Evolutionary conservation across 2,329 filamentous ascomycete species (phyloP).

Genomic region (Lecanicillium sp.): DNA sequence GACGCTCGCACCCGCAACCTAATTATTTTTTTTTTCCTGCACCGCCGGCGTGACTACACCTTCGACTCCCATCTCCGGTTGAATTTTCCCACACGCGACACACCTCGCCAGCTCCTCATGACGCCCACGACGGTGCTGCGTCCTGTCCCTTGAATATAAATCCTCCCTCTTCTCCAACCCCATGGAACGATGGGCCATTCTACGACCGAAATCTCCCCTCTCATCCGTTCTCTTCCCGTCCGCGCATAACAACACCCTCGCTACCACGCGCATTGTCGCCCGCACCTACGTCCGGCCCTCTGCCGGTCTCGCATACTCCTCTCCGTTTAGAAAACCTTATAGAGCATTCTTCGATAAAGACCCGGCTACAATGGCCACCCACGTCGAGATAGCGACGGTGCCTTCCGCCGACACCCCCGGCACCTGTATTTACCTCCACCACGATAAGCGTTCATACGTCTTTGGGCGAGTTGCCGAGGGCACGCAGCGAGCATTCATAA

Average conservation of each 20-base stretch:
- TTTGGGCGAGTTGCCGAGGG: slow-evolving; percentile 81
- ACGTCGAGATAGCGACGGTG: slow-evolving; percentile 66
- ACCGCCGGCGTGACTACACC: slow-evolving; percentile 3
- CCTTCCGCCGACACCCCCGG: slow-evolving; percentile 86
- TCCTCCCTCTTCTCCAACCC: neutral
- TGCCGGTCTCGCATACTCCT: too few species aligned
- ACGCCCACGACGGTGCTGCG: neutral
- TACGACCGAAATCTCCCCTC: slow-evolving; percentile 3
- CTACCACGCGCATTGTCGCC: too few species aligned
- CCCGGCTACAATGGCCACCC: slow-evolving; percentile 55
- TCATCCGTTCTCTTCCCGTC: too few species aligned
- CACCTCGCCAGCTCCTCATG: slow-evolving; percentile 1
- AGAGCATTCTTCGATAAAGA: slow-evolving; percentile 10
- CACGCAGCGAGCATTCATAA: slow-evolving; percentile 66
- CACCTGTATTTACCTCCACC: slow-evolving; percentile 67
- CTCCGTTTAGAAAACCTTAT: too few species aligned
- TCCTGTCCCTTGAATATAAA: too few species aligned
- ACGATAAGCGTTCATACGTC: slow-evolving; percentile 74
- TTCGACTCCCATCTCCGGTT: neutral
- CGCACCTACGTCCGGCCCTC: too few species aligned
- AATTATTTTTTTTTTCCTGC: slow-evolving; percentile 3
- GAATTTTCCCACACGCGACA: neutral
- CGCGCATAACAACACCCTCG: too few species aligned
- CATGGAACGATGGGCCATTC: slow-evolving; percentile 7
- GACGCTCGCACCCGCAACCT: too few species aligned